Evolutionary conservation across 495 filamentous ascomycete genomes (phyloP).

Genomic region (Penicillium pulvis): DNA sequence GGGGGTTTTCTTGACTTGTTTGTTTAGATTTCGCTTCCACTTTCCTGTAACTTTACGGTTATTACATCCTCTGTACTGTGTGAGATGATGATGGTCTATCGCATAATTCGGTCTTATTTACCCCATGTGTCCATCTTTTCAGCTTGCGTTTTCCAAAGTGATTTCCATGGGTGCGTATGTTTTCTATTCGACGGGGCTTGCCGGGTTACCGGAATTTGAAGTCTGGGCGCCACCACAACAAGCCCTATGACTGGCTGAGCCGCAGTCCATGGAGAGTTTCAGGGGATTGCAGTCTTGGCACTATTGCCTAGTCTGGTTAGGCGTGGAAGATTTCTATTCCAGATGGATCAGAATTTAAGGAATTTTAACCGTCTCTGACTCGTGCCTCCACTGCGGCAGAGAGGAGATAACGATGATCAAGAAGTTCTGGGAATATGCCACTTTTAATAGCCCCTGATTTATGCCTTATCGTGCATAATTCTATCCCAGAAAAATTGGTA

Average conservation of each 20-base stretch:
- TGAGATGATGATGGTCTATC: too few relatives aligned
- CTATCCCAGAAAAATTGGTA: not conserved
- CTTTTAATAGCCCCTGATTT: too few relatives aligned
- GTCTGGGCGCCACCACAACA: not conserved
- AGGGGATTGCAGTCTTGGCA: not conserved
- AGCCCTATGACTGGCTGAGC: conserved; percentile 2
- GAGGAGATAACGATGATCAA: not conserved
- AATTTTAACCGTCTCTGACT: not conserved
- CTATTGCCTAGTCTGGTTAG: not conserved
- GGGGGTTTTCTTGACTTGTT: not conserved
- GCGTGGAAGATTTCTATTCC: too few relatives aligned
- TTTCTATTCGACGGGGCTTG: not conserved
- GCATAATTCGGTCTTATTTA: not conserved
- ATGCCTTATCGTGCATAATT: too few relatives aligned
- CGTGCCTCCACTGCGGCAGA: not conserved
- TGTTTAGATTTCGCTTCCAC: not conserved
- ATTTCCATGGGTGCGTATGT: not conserved
- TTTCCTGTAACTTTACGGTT: too few relatives aligned
- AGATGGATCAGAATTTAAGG: not conserved
- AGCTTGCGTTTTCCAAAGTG: not conserved
- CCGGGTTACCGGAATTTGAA: not conserved
- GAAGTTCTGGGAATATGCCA: too few relatives aligned
- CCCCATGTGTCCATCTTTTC: not conserved
- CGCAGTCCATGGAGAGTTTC: not conserved
- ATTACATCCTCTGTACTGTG: too few relatives aligned